These are phyloP conservation scores for Davidsoniella neocaledoniae DNA, from an alignment of 2,329 filamentous ascomycete genomes.

Conservation along the genomic window DNA sequence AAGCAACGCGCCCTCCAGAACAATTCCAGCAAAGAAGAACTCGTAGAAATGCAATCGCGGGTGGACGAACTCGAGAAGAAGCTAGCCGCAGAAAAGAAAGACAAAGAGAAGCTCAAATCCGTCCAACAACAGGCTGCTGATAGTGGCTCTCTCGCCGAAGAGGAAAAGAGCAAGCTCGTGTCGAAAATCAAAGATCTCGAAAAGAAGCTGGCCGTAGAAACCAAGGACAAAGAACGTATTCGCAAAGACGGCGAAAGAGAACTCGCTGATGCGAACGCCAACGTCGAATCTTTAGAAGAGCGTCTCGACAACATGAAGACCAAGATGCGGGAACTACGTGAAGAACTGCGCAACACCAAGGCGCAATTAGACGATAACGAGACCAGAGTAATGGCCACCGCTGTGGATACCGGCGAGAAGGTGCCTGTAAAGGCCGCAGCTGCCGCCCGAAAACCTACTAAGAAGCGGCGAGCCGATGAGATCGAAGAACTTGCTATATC, in stretches of 20 bases:
- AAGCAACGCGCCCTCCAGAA: slow-evolving; percentile 18
- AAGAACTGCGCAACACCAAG: slow-evolving; percentile 24
- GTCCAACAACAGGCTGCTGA: slow-evolving; percentile 13
- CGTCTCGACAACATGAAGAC: slow-evolving; percentile 52
- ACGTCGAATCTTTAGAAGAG: slow-evolving; percentile 49
- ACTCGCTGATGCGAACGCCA: slow-evolving; percentile 41
- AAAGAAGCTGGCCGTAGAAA: slow-evolving; percentile 24
- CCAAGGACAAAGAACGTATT: slow-evolving; percentile 29
- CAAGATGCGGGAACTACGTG: slow-evolving; percentile 51
- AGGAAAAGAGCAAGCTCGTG: slow-evolving; percentile 7
- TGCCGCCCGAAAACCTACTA: slow-evolving; percentile 20
- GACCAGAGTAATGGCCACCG: slow-evolving; percentile 6
- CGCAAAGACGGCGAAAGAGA: slow-evolving; percentile 34
- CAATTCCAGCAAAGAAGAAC: slow-evolving; percentile 22
- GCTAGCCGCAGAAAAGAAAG: slow-evolving; percentile 25
- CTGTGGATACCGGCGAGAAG: slow-evolving; percentile 13
- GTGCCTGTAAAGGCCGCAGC: slow-evolving; percentile 19
- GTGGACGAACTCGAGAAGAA: slow-evolving; percentile 23
- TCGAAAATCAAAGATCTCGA: slow-evolving; percentile 15
- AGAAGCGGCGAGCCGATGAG: slow-evolving; percentile 31
- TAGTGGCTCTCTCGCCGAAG: background rate
- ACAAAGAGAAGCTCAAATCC: slow-evolving; percentile 29
- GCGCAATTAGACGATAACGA: slow-evolving; percentile 25
- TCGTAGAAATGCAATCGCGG: slow-evolving; percentile 25
- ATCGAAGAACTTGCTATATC: slow-evolving; percentile 30